Evolutionary conservation across 2,329 filamentous ascomycete genomes (phyloP).

Genomic region (Juglanconis sp.): DNA sequence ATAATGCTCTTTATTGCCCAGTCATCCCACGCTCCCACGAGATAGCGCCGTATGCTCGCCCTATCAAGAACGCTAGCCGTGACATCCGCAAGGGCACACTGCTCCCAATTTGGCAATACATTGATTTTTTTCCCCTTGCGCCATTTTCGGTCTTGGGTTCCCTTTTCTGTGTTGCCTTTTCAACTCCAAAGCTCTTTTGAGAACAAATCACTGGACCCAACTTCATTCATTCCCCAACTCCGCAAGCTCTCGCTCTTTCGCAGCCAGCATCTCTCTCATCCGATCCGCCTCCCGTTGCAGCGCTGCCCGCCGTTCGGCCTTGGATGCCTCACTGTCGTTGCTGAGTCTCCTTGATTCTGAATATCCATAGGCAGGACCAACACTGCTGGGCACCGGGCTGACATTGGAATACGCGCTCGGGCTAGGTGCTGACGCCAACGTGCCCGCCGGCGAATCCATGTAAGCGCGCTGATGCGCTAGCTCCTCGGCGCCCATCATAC

Average conservation of each 20-base stretch:
- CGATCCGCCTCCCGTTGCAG: conserved; percentile 70
- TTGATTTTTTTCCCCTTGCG: not conserved
- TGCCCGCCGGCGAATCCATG: conserved; percentile 41
- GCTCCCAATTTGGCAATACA: not conserved
- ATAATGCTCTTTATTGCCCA: not conserved
- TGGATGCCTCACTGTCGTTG: conserved; percentile 49
- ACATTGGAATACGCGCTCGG: conserved; percentile 36
- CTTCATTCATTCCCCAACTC: conserved; percentile 26
- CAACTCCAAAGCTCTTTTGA: not conserved
- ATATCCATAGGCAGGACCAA: not conserved
- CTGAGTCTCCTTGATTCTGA: conserved; percentile 27
- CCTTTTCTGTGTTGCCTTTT: not conserved
- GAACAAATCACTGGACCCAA: not conserved
- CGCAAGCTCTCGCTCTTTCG: conserved; percentile 72
- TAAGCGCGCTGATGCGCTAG: conserved; percentile 39
- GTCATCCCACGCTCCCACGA: not conserved
- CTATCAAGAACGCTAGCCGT: not conserved
- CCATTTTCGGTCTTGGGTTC: not conserved
- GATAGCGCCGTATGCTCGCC: not conserved
- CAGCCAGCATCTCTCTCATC: conserved; percentile 70
- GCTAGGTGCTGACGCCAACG: conserved; percentile 39
- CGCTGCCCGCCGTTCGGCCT: conserved; percentile 60
- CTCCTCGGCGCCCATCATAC: conserved; percentile 25
- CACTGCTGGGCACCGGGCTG: conserved; percentile 22
- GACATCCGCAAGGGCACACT: not conserved